Evolutionary conservation across 495 filamentous ascomycete species (phyloP), one percentile per base, ranked within the genome.

Genomic region (Symbiotaphrina buchneri): DNA sequence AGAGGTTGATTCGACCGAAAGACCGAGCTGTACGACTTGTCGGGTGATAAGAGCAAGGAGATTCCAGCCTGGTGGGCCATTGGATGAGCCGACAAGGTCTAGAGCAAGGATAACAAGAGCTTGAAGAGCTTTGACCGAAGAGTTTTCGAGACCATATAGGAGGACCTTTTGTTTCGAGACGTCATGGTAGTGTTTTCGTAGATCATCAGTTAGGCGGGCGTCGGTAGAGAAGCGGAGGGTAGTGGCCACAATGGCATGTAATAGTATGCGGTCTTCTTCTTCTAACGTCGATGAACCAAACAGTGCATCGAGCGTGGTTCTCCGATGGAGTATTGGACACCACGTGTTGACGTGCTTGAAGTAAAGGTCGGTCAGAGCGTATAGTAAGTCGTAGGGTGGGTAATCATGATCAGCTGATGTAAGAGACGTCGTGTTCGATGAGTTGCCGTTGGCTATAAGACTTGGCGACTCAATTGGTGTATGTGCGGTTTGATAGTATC

Each of bases 311-410:
- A 90, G 47, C 0, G 77, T 83, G 1, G 73, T 68, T 38, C 74
- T 66, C 2, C 78, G 68, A 48, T 91, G 78, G 11, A 92, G 56
- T 14, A 92, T 85, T 0, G 82, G 82, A 51, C 78, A 90, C 73
- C 79, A 90, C 0, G 78, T 75, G 45, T 90, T 84, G 45, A 92
- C 68, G 38, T 87, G 76, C 40, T 85, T 77, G 47, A 92, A 92
- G 47, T 84, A 92, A 2, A 90, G 56, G 43, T 90, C 78, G 5
- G 77, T 74, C 16, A 91, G 52, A 1, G 74, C 68, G 39, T 80
- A 87, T 5, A 90, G 50, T 13, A 91, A 47, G 47, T 85, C 78
- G 36, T 90, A 84, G 4, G 82, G 80, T 1, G 82, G 82, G 11
- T 90, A 63, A 36, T 82, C 76, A 29, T 76, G 59, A 39, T 84